Evolutionary conservation across 2,329 filamentous ascomycete species (phyloP).

Genomic region (Amauroascus verrucosus): DNA sequence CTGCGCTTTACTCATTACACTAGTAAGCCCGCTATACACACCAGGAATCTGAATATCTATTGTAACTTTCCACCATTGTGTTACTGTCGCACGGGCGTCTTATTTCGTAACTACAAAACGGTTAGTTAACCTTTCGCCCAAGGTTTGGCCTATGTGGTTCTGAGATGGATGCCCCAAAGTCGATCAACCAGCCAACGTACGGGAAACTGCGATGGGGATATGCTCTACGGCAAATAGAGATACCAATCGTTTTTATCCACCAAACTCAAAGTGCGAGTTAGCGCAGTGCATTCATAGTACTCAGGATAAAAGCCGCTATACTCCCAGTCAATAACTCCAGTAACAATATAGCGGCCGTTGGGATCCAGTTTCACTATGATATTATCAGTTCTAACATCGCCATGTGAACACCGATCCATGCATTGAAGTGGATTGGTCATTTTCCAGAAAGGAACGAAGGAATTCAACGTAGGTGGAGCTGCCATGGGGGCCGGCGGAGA

Average conservation of each 20-base stretch:
- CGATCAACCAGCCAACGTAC: constrained; percentile 16
- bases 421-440: background rate
- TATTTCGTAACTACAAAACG: no score
- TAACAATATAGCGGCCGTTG: background rate
- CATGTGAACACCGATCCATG: constrained; percentile 23
- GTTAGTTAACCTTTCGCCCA: no score
- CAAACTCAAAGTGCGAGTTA: background rate
- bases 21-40: no score
- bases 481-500: constrained; percentile 17
- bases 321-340: background rate
- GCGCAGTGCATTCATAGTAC: background rate
- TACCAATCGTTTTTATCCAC: constrained; percentile 20
- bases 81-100: no score
- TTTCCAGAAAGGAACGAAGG: constrained; percentile 14
- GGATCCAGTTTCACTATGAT: constrained; percentile 22
- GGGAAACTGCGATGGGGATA: constrained; percentile 19
- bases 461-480: constrained; percentile 21
- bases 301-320: background rate
- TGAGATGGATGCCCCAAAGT: constrained; percentile 10
- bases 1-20: no score
- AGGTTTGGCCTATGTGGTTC: constrained; percentile 1
- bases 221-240: constrained; percentile 21
- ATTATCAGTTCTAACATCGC: constrained; percentile 21
- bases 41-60: no score
- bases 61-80: no score